Evolutionary conservation across 2,329 filamentous ascomycete genomes (phyloP).

Genomic region (Alternaria triticina): DNA sequence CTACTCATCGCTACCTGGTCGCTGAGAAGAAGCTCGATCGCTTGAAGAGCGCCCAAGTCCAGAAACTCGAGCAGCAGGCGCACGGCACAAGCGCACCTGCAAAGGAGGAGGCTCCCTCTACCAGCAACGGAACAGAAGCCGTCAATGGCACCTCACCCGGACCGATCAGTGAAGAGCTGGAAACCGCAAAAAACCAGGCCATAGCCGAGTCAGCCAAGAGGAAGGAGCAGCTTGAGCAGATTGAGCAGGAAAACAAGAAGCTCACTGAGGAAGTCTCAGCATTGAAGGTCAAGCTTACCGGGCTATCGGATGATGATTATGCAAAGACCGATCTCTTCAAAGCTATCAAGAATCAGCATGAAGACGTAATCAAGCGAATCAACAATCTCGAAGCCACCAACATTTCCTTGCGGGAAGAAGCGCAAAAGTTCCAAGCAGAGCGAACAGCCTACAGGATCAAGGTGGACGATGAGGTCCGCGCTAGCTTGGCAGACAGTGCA

Average conservation of each 20-base stretch:
- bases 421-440: constrained; percentile 83
- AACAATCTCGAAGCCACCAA: constrained; percentile 92
- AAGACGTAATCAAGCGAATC: constrained; percentile 88
- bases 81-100: constrained; percentile 27
- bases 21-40: constrained; percentile 95
- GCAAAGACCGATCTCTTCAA: constrained; percentile 93
- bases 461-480: constrained; percentile 80
- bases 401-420: constrained; percentile 81
- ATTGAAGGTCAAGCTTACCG: constrained; percentile 70
- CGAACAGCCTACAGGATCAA: constrained; percentile 80
- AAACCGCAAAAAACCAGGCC: constrained; percentile 79
- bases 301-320: constrained; percentile 89
- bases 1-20: constrained; percentile 89
- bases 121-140: constrained; percentile 58
- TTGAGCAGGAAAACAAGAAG: constrained; percentile 78
- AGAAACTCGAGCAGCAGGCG: constrained; percentile 90
- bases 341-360: constrained; percentile 84
- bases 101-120: constrained; percentile 51
- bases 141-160: constrained; percentile 66
- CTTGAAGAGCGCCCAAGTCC: constrained; percentile 84
- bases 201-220: constrained; percentile 78
- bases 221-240: constrained; percentile 83
- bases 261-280: constrained; percentile 79
- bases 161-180: constrained; percentile 68
- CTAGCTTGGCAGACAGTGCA: constrained; percentile 77